A percentile compares a stretch with the other conserved stretches of the same genome.
Evolutionary conservation across 1,284 basidiomycete species (phyloP).

Genomic region (Ceratobasidium sp.): DNA sequence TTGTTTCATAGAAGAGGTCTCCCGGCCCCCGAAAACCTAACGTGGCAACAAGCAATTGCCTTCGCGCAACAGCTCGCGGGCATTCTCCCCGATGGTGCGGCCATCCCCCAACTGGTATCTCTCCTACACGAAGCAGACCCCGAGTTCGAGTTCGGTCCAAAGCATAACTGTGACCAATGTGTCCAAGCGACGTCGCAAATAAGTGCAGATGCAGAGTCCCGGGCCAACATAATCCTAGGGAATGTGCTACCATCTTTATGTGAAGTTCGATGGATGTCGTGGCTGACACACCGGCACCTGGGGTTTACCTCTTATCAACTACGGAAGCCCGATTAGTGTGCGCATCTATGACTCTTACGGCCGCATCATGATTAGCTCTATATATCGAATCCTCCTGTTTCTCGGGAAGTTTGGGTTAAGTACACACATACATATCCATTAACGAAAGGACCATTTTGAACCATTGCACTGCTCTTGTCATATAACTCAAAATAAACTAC

Average conservation of each 20-base stretch:
- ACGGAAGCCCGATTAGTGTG: too few species aligned
- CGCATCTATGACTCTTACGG: too few species aligned
- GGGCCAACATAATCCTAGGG: not conserved
- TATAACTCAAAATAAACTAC: too few species aligned
- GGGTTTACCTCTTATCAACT: not conserved
- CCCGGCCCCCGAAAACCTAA: not conserved
- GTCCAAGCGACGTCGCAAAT: not conserved
- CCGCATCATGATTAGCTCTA: too few species aligned
- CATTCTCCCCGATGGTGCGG: not conserved
- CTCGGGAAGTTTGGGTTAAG: too few species aligned
- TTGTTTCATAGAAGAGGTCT: not conserved
- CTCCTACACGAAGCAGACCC: not conserved
- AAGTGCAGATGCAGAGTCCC: not conserved
- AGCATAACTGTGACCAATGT: not conserved
- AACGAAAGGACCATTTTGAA: too few species aligned
- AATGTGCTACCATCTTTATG: not conserved
- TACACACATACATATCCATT: too few species aligned
- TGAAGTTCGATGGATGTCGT: not conserved
- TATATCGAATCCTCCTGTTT: too few species aligned
- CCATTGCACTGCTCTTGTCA: too few species aligned
- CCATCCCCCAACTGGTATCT: not conserved
- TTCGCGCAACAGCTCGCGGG: not conserved
- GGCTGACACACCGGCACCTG: conserved; percentile 1
- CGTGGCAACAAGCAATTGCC: not conserved
- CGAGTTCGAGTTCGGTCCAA: not conserved